These are phyloP conservation scores for Aurinia saxatilis DNA, from an alignment of 345 rosid genomes.

Conservation along the genomic window DNA sequence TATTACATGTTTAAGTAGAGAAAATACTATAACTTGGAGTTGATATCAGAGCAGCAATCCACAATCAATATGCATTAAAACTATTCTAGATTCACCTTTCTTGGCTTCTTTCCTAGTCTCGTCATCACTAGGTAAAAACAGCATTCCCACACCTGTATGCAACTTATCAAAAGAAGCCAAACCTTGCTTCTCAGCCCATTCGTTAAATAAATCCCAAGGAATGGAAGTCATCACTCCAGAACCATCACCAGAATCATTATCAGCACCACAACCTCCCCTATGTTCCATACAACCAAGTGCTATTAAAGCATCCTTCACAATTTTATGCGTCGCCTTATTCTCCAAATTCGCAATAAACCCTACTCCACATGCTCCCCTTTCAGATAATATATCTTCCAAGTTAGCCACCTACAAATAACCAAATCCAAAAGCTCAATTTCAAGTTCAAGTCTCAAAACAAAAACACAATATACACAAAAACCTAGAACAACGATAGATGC, in stretches of 20 bases:
- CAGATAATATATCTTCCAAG: conserved; percentile 81
- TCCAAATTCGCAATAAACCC: conserved; percentile 92
- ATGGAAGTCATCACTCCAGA: conserved; percentile 94
- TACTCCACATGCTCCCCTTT: conserved; percentile 97
- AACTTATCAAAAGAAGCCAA: conserved; percentile 62
- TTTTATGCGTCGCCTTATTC: conserved; percentile 72
- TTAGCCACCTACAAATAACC: conserved; percentile 47
- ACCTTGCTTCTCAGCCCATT: conserved; percentile 77
- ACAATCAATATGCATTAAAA: conserved; percentile 8
- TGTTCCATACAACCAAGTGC: conserved; percentile 99
- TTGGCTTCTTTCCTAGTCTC: conserved; percentile 59
- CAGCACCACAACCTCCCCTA: conserved; percentile 99
- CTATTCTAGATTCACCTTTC: conserved; percentile 44
- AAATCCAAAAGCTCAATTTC: not conserved
- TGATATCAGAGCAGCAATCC: not conserved
- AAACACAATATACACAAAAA: not conserved
- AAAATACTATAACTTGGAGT: not conserved
- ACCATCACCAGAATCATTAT: conserved; percentile 96
- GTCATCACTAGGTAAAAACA: conserved; percentile 72
- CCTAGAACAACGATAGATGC: conserved; percentile 7
- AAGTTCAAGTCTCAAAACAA: not conserved
- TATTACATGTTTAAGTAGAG: not conserved
- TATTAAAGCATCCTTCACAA: conserved; percentile 65
- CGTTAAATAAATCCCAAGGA: conserved; percentile 86
- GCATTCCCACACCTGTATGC: conserved; percentile 94